Percentiles rank a stretch among this genome's conserved stretches.
phyloP scores from a whole-genome alignment of 1,139 yeast genomes.

The Taphrina populina region DNA sequence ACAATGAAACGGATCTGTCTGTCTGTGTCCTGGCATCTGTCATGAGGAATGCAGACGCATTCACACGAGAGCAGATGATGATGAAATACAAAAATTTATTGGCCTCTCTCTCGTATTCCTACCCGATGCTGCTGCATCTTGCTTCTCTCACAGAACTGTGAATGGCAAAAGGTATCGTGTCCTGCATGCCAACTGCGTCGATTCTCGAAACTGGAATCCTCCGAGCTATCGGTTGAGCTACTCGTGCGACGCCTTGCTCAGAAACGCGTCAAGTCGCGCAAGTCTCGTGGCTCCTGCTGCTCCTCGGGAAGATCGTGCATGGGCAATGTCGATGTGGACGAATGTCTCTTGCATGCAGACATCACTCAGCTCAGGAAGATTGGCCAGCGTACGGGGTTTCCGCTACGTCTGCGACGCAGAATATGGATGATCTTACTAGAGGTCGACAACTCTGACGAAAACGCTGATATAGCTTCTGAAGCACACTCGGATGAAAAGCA shows the following conservation, averaged over 20 bases:
- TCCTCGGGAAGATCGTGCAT: background rate
- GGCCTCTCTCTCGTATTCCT: too few relatives aligned
- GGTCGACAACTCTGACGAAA: background rate
- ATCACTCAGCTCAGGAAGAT: constrained; percentile 4
- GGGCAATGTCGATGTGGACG: background rate
- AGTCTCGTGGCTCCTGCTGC: background rate
- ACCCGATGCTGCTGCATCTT: too few relatives aligned
- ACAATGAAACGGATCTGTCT: too few relatives aligned
- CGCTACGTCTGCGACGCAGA: constrained; percentile 2
- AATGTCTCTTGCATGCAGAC: background rate
- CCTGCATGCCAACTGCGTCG: too few relatives aligned
- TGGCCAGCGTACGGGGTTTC: constrained; percentile 13
- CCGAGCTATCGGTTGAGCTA: constrained; percentile 21
- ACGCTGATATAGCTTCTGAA: background rate
- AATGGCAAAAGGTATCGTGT: too few relatives aligned
- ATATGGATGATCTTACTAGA: constrained; percentile 16
- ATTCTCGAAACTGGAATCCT: background rate
- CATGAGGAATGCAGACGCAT: background rate
- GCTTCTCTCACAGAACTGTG: too few relatives aligned
- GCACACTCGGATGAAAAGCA: constrained; percentile 62
- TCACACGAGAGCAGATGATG: background rate
- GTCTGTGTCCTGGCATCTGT: too few relatives aligned
- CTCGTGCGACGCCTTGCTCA: constrained; percentile 20
- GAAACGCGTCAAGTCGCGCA: background rate
- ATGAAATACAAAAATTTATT: too few relatives aligned